Evolutionary conservation across 768 basidiomycete genomes (phyloP), one percentile per base, ranked within the genome.

Genomic region (Lentinula aciculospora): DNA sequence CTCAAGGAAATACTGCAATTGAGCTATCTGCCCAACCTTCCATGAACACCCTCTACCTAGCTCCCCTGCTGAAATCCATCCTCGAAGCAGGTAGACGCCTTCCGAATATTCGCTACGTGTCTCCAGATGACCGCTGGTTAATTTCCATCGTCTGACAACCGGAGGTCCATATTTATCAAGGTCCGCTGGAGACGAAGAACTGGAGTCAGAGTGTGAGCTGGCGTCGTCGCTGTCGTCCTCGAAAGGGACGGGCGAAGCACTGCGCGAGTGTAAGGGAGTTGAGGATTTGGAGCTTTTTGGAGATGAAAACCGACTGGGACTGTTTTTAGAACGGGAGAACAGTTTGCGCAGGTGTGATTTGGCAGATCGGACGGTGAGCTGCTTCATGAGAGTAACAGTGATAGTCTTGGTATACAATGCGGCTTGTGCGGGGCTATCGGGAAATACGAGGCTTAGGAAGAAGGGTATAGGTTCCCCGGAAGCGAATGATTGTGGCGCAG

Each of bases 401-500:
- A 57, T 48, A 3, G 46, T 57, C n/a, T 57, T 34, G 15, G 46
- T 32, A 34, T 57, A 57, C 32, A 57, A 32, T 25, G 44, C 45
- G 44, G 31, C 46, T 36, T 47, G 46, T 21, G 34, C 56, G 32
- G 56, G 56, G 19, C 36, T 48, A 29, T 37, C 13, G 31, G 56
- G 56, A 19, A 57, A 57, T 17, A 57, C 56, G 9, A 57, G 46
- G 17, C 56, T 48, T 13, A 57, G 45, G 45, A 57, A 39, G 36
- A 57, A 57, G 25, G 56, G 56, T 32, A 57, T 57, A 12, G 28
- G 34, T 46, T 57, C 44, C 15, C 56, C 56, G 21, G 56, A 57
- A n/a, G 46, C 46, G 47, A 47, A 57, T n/a, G 45, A 47, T 48
- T 57, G 45, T 28, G 56, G 56, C 44, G 56, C 28, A 34, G 56